Evolutionary conservation across 805 yeast genomes (phyloP), one percentile per base, ranked within the genome.

Genomic region (Yamadazyma olivae): DNA sequence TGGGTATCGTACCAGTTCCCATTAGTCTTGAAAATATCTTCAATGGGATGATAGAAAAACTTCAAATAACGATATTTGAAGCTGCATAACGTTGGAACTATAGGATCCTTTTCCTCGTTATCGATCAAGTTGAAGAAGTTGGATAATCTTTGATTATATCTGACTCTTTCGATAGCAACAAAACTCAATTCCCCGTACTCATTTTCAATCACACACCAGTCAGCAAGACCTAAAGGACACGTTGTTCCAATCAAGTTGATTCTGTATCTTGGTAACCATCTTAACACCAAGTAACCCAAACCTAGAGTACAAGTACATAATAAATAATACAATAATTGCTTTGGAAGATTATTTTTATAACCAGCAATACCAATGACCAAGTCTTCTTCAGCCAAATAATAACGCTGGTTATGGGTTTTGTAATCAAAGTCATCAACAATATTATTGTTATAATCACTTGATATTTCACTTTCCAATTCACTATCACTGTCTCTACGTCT

Each of bases 371-470:
- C 96, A 41, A 93, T 76, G 9, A 91, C 91, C 51, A 93, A 67
- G 64, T 93, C 99, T 56, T 93, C 99, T 57, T 93, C 98, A 0
- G 96, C 90, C 43, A 93, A 75, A 57, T 91, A 93, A 57, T 85
- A 88, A 39, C 96, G 71, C 60, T 93, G 99, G 46, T 70, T 73
- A 37, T 64, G 65, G 33, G 34, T 32, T 13, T 8, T 15, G 19
- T 33, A 28, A 10, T 49, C 50, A 20, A 57, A 51, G 21, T 39
- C 45, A 9, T 44, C 30, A n/a, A 30, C 37, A 4, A 27, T 13
- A 14, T 27, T 34, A 17, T 45, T 30, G 8, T 15, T 21, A 4
- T 21, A 17, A 38, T 54, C 30, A 38, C 46, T 24, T 39, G 48
- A 29, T 39, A 49, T 15, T 41, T 50, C 33, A 39, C 53, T n/a